Conservation (phyloP, 2,329 filamentous ascomycete species). For the Daldinia sp. region DNA sequence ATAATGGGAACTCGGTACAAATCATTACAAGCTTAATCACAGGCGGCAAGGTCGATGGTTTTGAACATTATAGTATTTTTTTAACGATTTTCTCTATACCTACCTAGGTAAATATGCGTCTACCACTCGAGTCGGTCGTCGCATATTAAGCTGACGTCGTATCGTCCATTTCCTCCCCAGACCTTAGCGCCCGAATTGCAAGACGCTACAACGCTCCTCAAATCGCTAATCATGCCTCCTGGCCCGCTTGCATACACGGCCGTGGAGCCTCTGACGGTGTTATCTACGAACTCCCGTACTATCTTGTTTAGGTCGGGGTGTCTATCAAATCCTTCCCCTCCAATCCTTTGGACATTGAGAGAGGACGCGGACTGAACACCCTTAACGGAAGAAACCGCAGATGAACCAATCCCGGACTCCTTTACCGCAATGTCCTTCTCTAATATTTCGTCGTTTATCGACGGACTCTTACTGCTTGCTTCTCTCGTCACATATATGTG, state of each 20-base stretch:
- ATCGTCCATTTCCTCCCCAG: constrained; percentile 68
- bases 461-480: constrained; percentile 46
- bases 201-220: constrained; percentile 65
- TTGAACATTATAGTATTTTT: constrained; percentile 20
- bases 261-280: constrained; percentile 62
- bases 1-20: background rate
- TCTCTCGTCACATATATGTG: constrained; percentile 72
- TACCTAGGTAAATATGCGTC: background rate
- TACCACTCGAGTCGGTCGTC: constrained; percentile 71
- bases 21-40: background rate
- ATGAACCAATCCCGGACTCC: constrained; percentile 44
- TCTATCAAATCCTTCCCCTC: constrained; percentile 48
- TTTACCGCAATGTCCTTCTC: constrained; percentile 44
- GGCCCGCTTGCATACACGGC: constrained; percentile 72
- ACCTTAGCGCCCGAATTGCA: constrained; percentile 66
- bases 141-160: constrained; percentile 67
- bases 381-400: constrained; percentile 40
- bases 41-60: background rate
- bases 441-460: constrained; percentile 46
- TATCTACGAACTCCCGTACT: constrained; percentile 62
- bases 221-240: constrained; percentile 68
- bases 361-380: constrained; percentile 47
- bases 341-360: constrained; percentile 50
- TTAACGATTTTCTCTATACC: constrained; percentile 8
- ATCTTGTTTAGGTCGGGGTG: constrained; percentile 62